Percentiles rank a stretch among this genome's conserved stretches.
These are phyloP conservation scores for Leccinum arenicola DNA, from an alignment of 768 basidiomycete genomes.

Conservation along the genomic window DNA sequence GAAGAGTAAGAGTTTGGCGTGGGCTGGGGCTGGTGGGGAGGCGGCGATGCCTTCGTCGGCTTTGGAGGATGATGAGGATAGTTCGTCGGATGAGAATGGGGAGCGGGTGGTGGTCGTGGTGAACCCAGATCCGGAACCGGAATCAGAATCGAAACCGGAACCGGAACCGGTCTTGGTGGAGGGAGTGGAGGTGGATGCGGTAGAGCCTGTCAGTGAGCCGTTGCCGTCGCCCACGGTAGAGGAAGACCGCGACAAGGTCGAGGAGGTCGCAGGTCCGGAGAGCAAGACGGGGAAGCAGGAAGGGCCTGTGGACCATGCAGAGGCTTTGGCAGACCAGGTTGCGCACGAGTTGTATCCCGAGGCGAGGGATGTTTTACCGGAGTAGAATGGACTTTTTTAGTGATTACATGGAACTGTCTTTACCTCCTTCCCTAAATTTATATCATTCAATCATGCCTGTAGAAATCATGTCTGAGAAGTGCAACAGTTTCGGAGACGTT, in stretches of 20 bases:
- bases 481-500: too few species aligned
- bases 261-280: background rate
- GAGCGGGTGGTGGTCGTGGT: slow-evolving; percentile 38
- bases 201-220: background rate
- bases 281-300: slow-evolving; percentile 19
- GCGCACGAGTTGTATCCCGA: slow-evolving; percentile 54
- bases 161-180: background rate
- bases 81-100: background rate
- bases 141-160: background rate
- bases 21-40: background rate
- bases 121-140: background rate
- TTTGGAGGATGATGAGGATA: background rate
- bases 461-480: too few species aligned
- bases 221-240: background rate
- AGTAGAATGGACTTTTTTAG: background rate
- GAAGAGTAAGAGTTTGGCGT: slow-evolving; percentile 50
- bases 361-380: slow-evolving; percentile 16
- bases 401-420: too few species aligned
- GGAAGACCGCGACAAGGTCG: background rate
- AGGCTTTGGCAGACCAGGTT: slow-evolving; percentile 49
- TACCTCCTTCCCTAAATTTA: too few species aligned
- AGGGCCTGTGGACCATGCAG: slow-evolving; percentile 48
- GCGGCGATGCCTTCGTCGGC: background rate
- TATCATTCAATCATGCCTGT: too few species aligned
- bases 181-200: background rate